These are phyloP conservation scores for Nepenthes gracilis DNA, from an alignment of 148 eudicot genomes.

Conservation along the genomic window DNA sequence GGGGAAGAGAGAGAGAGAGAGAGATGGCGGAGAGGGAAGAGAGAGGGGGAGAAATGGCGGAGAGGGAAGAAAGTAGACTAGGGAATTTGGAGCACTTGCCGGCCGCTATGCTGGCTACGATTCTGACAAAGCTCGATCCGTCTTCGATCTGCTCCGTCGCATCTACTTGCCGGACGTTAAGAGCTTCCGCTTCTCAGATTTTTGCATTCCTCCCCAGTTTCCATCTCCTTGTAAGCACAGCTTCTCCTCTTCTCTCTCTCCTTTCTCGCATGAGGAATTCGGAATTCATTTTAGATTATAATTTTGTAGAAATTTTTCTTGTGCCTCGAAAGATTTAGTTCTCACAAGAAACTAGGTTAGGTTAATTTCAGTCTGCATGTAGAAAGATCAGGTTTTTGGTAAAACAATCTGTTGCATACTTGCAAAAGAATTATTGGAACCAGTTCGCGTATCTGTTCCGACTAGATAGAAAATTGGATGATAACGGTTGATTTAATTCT, in stretches of 20 bases:
- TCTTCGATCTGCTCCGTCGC: slow-evolving; percentile 68
- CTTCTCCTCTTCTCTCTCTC: background rate
- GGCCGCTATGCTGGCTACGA: slow-evolving; percentile 50
- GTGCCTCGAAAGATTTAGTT: no score
- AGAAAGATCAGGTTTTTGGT: no score
- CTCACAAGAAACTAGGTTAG: no score
- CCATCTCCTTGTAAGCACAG: slow-evolving; percentile 56
- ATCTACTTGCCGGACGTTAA: slow-evolving; percentile 63
- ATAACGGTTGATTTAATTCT: no score
- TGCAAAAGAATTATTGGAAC: no score
- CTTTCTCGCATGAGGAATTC: background rate
- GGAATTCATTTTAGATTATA: background rate
- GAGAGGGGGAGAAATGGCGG: slow-evolving; percentile 5
- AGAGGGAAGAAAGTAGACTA: background rate
- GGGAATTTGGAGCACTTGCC: slow-evolving; percentile 21
- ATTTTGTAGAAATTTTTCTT: background rate
- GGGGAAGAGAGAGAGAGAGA: background rate
- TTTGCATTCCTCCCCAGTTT: slow-evolving; percentile 63
- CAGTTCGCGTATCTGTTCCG: no score
- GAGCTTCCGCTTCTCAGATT: slow-evolving; percentile 50
- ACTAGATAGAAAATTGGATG: no score
- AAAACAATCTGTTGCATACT: no score
- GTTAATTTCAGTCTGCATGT: no score
- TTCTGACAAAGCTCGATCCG: slow-evolving; percentile 68
- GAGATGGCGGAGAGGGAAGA: slow-evolving; percentile 3